Evolutionary conservation across 352 stramenopile species (phyloP).

Genomic region (Globisporangium iwayamae): DNA sequence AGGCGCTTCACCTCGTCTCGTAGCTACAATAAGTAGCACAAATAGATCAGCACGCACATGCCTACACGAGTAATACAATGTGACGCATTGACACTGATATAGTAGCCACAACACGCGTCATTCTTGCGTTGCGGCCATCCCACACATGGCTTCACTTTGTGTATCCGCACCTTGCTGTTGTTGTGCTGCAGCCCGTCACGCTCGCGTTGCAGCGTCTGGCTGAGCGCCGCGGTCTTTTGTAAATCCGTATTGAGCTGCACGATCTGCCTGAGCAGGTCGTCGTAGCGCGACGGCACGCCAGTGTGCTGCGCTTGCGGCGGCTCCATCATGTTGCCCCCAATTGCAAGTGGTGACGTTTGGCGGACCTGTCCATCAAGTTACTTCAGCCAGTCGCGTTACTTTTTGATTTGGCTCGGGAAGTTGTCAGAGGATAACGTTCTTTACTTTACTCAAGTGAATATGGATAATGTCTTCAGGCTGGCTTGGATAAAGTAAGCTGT

Average conservation of each 20-base stretch:
- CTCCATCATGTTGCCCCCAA: conserved; percentile 2
- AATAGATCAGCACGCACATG: background rate
- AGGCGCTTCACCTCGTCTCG: conserved; percentile 60
- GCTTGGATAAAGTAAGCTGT: background rate
- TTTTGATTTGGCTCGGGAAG: background rate
- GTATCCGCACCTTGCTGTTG: conserved; percentile 46
- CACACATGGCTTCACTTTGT: conserved; percentile 1
- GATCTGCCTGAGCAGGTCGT: conserved; percentile 75
- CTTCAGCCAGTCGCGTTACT: conserved; percentile 9
- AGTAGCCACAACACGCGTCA: background rate
- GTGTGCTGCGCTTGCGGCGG: background rate
- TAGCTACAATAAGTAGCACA: conserved; percentile 29
- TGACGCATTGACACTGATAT: background rate
- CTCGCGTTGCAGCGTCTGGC: conserved; percentile 74
- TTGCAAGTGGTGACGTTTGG: background rate
- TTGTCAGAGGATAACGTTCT: background rate
- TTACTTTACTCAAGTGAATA: background rate
- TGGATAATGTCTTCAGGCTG: background rate
- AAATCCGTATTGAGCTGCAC: conserved; percentile 82
- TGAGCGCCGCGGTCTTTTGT: conserved; percentile 79
- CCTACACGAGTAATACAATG: too few relatives aligned
- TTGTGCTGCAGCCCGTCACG: conserved; percentile 60
- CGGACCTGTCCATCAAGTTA: background rate
- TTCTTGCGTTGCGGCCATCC: background rate
- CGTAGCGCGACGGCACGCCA: conserved; percentile 42